Percentiles rank a stretch among this genome's conserved stretches.
These are phyloP conservation scores for Aspergillus glaucus DNA, from an alignment of 2,329 filamentous ascomycete species.

Conservation along the genomic window DNA sequence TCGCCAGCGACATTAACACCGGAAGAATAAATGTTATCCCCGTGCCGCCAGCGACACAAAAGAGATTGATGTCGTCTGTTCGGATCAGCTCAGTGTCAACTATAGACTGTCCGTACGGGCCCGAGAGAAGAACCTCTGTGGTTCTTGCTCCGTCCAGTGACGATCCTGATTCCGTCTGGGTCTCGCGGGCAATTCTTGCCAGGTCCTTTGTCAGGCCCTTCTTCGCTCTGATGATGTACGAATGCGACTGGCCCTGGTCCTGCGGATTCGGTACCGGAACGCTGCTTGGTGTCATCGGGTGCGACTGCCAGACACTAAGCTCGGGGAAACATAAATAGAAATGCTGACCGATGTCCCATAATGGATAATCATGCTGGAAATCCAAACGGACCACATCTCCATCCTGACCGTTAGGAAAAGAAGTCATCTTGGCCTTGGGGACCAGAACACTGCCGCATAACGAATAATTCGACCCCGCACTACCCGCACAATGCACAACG, in stretches of 20 bases:
- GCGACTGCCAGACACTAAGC: constrained; percentile 63
- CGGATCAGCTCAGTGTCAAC: constrained; percentile 32
- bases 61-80: constrained; percentile 37
- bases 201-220: constrained; percentile 23
- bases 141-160: background rate
- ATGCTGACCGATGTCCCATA: constrained; percentile 64
- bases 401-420: constrained; percentile 51
- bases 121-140: constrained; percentile 55
- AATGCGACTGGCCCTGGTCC: constrained; percentile 15
- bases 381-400: constrained; percentile 62
- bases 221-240: constrained; percentile 47
- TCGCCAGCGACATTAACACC: constrained; percentile 32
- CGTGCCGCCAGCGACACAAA: constrained; percentile 53
- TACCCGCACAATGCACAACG: constrained; percentile 53
- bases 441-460: constrained; percentile 45
- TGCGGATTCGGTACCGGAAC: constrained; percentile 37
- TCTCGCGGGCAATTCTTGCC: constrained; percentile 14
- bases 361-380: constrained; percentile 54
- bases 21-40: constrained; percentile 55
- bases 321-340: constrained; percentile 65
- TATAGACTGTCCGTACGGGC: constrained; percentile 56
- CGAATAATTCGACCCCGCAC: constrained; percentile 26
- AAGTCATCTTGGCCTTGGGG: constrained; percentile 45
- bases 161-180: constrained; percentile 17
- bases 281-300: constrained; percentile 62